These are phyloP conservation scores for Simplicillium aogashimaense DNA, from an alignment of 2,329 filamentous ascomycete genomes.

Conservation along the genomic window DNA sequence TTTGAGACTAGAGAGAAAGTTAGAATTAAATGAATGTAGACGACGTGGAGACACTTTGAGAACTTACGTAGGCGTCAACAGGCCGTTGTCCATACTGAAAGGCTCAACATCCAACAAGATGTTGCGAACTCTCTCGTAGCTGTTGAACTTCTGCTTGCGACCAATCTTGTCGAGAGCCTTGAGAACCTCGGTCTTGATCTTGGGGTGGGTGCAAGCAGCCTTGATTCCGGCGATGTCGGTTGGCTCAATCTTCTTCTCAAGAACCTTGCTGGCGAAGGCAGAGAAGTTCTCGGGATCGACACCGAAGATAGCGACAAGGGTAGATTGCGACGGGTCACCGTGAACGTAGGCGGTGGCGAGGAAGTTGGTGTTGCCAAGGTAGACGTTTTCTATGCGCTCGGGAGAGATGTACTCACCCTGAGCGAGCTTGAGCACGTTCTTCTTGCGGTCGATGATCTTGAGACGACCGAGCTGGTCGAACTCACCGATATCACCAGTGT, in stretches of 20 bases:
- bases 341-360: conserved; percentile 81
- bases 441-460: conserved; percentile 90
- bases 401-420: conserved; percentile 98
- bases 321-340: conserved; percentile 74
- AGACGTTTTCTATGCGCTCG: conserved; percentile 94
- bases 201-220: conserved; percentile 56
- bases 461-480: conserved; percentile 81
- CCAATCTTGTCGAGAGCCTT: conserved; percentile 71
- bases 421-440: conserved; percentile 96
- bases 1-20: conserved; percentile 36
- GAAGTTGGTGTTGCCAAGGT: conserved; percentile 70
- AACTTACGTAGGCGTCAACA: conserved; percentile 79
- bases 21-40: background rate
- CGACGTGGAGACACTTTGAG: background rate
- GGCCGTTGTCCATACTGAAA: conserved; percentile 86
- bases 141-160: conserved; percentile 81
- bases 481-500: conserved; percentile 83
- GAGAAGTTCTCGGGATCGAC: conserved; percentile 80
- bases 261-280: conserved; percentile 65
- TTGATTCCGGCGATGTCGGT: conserved; percentile 60
- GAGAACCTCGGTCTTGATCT: conserved; percentile 65
- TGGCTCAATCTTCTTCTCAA: conserved; percentile 55
- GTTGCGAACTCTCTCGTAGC: conserved; percentile 74
- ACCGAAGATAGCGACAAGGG: conserved; percentile 78
- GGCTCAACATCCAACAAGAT: conserved; percentile 73